Percentiles rank a stretch among this genome's conserved stretches.
These are phyloP conservation scores for Phytophthora hibernalis DNA, from an alignment of 352 stramenopile species.

Conservation along the genomic window DNA sequence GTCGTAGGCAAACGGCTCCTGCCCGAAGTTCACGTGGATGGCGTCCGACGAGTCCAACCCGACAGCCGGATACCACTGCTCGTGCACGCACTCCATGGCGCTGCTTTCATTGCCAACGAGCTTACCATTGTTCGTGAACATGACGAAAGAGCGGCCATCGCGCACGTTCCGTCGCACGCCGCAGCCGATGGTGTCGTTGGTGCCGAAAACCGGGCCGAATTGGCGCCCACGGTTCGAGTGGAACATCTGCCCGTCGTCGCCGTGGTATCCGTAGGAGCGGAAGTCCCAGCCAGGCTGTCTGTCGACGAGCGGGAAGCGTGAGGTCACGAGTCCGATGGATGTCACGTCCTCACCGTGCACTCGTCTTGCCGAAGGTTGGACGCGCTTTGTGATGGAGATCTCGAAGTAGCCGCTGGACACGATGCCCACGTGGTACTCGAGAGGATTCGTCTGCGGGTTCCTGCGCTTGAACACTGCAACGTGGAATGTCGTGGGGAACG, in stretches of 20 bases:
- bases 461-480: constrained; percentile 44
- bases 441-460: constrained; percentile 19
- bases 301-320: constrained; percentile 59
- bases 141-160: constrained; percentile 37
- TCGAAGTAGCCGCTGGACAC: constrained; percentile 48
- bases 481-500: constrained; percentile 46
- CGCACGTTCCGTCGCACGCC: constrained; percentile 33
- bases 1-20: constrained; percentile 44
- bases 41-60: constrained; percentile 38
- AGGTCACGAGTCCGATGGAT: constrained; percentile 61
- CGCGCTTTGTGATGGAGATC: constrained; percentile 40
- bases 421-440: constrained; percentile 44
- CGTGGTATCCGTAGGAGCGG: constrained; percentile 78
- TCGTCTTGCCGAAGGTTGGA: constrained; percentile 35
- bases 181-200: constrained; percentile 41
- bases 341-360: constrained; percentile 52
- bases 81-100: constrained; percentile 38
- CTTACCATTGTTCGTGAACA: constrained; percentile 44
- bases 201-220: constrained; percentile 39
- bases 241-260: constrained; percentile 78
- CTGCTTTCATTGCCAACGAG: constrained; percentile 19
- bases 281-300: constrained; percentile 75
- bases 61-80: constrained; percentile 43
- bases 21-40: constrained; percentile 45
- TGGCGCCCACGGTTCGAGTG: constrained; percentile 44